Base-by-base conservation (phyloP, 2,329 filamentous ascomycete species). In the Leptographium galeiforme region DNA sequence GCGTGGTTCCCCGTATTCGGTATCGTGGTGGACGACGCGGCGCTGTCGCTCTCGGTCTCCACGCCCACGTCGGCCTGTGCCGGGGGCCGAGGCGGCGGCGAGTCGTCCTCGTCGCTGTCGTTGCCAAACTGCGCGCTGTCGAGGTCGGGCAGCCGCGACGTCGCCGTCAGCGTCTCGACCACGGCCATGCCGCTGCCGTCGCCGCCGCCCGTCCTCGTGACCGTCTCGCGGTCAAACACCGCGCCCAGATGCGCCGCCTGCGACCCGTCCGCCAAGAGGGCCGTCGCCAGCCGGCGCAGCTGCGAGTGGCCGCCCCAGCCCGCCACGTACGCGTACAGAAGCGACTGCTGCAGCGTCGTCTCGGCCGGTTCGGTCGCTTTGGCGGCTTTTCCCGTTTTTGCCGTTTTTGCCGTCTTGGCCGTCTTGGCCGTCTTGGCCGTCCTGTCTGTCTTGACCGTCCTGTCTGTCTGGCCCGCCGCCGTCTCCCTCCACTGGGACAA, bases 201-300 rank as follows among this genome's bases (percentile, higher is more conserved):
- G 18, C 30, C 8, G 33, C 33, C 14, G 25, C 36, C 16, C 43
- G 16, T 33, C 14, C 44, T 36, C 18, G 32, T 33, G 18, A 45
- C 49, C 2, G 77, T 78, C 66, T 90, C 87, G 51, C 79, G 78
- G 25, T 75, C 72, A 68, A 86, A 91, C 5, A 90, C 69, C 61
- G 87, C 81, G 3, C 71, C 72, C 61, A 81, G 89, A 8, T 74
- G 64, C 3, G 71, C 71, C 16, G 77, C 66, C n/a, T 70, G 63
- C 33, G 69, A 71, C 2, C 82, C 85, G 59, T 85, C 81, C 0
- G 84, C 81, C 52, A 89, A 77, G 7, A 89, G 71, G 1, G 85
- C 82, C 57, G 78, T 78, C 55, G 86, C 70, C 12, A 89, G 76
- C 38, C 76, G 73, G 54, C 74, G 75, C 52, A 74, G 60, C 6